phyloP scores from a whole-genome alignment of 1,284 basidiomycete species.

The Cystobasidium sp. region DNA sequence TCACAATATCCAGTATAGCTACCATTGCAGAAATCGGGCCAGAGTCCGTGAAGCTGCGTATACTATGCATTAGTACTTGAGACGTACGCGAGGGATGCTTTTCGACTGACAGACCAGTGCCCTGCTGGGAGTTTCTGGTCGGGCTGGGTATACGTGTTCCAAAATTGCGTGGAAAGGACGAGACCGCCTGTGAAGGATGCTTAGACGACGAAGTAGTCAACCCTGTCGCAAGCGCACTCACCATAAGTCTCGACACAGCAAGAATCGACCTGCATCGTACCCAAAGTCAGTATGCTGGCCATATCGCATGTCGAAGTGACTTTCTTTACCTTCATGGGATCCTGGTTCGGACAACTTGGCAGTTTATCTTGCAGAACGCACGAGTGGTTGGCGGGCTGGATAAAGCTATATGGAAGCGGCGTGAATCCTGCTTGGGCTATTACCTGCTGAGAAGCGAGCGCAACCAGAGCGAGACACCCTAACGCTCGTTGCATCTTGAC shows the following conservation, averaged over 20 bases:
- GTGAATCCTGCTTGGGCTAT: slow-evolving; percentile 30
- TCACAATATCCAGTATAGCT: slow-evolving; percentile 42
- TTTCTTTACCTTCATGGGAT: slow-evolving; percentile 16
- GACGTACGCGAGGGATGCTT: background rate
- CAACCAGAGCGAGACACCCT: background rate
- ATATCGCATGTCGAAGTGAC: background rate
- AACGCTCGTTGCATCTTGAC: background rate
- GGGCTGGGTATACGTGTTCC: slow-evolving; percentile 14
- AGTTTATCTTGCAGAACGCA: slow-evolving; percentile 17
- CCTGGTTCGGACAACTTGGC: slow-evolving; percentile 27
- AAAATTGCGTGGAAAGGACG: slow-evolving; percentile 38
- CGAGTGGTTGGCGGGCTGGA: slow-evolving; percentile 34
- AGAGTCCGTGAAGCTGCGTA: slow-evolving; percentile 28
- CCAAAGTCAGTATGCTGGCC: too few relatives aligned
- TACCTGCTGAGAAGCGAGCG: background rate
- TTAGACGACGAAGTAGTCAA: background rate
- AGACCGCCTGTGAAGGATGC: slow-evolving; percentile 29
- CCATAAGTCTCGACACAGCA: slow-evolving; percentile 39
- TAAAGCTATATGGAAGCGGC: slow-evolving; percentile 31
- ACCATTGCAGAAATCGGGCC: slow-evolving; percentile 45
- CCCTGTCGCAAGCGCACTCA: background rate
- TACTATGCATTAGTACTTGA: background rate
- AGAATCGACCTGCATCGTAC: slow-evolving; percentile 9
- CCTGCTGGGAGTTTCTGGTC: slow-evolving; percentile 19
- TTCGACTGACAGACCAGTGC: slow-evolving; percentile 19